phyloP scores from a whole-genome alignment of 805 yeast species.

The Starmerella powellii region DNA sequence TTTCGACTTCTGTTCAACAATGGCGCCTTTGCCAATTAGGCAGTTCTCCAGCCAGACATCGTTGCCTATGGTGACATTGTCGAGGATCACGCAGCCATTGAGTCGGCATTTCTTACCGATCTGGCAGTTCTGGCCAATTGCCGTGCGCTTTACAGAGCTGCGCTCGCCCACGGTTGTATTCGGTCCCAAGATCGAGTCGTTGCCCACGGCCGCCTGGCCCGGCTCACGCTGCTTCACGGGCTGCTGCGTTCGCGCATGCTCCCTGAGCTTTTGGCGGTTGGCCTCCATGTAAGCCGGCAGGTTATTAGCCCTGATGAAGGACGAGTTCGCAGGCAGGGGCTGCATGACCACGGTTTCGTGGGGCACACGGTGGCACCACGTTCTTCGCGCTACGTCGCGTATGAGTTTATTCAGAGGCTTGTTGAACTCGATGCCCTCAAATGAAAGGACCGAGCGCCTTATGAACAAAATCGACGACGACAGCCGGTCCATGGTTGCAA shows the following conservation, averaged over 20 bases:
- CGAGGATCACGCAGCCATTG: slow-evolving; percentile 71
- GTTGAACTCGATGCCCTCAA: slow-evolving; percentile 32
- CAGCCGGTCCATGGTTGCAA: slow-evolving; percentile 62
- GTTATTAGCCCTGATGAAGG: slow-evolving; percentile 66
- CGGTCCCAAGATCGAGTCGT: slow-evolving; percentile 69
- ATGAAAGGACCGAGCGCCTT: slow-evolving; percentile 40
- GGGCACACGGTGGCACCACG: slow-evolving; percentile 65
- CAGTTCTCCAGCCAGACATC: slow-evolving; percentile 68
- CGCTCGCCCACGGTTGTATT: slow-evolving; percentile 62
- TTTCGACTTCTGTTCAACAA: slow-evolving; percentile 50
- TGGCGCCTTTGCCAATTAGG: slow-evolving; percentile 60
- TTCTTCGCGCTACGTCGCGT: slow-evolving; percentile 78
- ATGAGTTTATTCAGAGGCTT: slow-evolving; percentile 35
- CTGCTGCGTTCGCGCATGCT: slow-evolving; percentile 33
- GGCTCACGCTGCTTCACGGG: slow-evolving; percentile 17
- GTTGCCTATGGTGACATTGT: slow-evolving; percentile 62
- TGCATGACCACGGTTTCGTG: slow-evolving; percentile 58
- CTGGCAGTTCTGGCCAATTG: slow-evolving; percentile 58
- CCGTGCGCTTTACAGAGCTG: slow-evolving; percentile 75
- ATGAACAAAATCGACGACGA: slow-evolving; percentile 65
- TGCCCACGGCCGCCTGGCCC: slow-evolving; percentile 63
- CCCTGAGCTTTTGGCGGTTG: slow-evolving; percentile 61
- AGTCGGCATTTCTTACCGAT: slow-evolving; percentile 81
- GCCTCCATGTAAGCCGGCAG: slow-evolving; percentile 79
- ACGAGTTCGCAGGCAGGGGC: slow-evolving; percentile 45